Evolutionary conservation across 768 basidiomycete genomes (phyloP), one percentile per base, ranked within the genome.

Genomic region (Xerocomus spinulosus): DNA sequence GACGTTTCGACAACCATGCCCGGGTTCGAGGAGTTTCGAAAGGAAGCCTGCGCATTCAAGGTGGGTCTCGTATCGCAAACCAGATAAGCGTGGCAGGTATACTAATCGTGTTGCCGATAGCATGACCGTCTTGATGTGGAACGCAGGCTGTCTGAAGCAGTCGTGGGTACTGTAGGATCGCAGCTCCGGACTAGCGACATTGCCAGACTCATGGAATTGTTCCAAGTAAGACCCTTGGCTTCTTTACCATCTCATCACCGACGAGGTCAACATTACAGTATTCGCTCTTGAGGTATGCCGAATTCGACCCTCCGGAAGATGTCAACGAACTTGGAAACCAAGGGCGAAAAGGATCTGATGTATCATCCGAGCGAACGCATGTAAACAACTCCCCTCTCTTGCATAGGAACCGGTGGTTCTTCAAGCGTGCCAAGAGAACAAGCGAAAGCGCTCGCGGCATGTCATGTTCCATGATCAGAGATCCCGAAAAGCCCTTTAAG

Each of bases 141-240:
- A 63, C 78, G 79, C 39, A 75, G 85, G 30, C 60, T 81, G 15
- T 60, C 71, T 2, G 80, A 83, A 21, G 64, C 68, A 15, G 65
- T 69, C 1, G 59, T 59, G 15, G 71, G 64, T 9, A 73, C 71
- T 23, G 66, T 72, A 1, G 76, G 74, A 41, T 71, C 73, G 35
- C 71, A 69, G 46, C 75, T 92, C 48, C 81, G 78, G 63, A 87
- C 88, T 3, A 84, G 86, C 55, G 90, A 92, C 56, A 71, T 92
- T 33, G 86, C 89, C 7, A 75, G 87, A 17, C 70, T 92, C 14
- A 88, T 92, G 86, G 90, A 91, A 56, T 67, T 91, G 3, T 89
- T 91, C 59, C 89, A 90, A 69, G 85, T 79, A 50, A 47, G 65
- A 43, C 13, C 6, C 9, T 46, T 25, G 18, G 28, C 17, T 20